phyloP scores from a whole-genome alignment of 805 yeast species.

The Cephaloascus albidus region DNA sequence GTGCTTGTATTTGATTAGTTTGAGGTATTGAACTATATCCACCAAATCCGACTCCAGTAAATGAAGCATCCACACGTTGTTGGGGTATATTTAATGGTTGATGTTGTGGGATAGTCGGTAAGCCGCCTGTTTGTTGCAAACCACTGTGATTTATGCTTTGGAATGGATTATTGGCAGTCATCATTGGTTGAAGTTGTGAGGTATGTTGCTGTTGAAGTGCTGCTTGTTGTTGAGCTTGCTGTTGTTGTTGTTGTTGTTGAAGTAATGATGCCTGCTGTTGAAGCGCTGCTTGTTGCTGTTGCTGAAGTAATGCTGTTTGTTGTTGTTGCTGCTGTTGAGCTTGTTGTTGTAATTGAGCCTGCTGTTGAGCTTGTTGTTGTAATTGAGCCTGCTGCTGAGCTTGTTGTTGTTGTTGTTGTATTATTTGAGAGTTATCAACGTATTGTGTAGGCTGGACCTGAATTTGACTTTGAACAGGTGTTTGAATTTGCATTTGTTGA shows the following conservation, averaged over 20 bases:
- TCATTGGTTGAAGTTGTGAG: background rate
- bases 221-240: background rate
- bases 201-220: conserved; percentile 5
- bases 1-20: too few relatives aligned
- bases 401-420: conserved; percentile 5
- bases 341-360: conserved; percentile 9
- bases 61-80: conserved; percentile 18
- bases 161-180: background rate
- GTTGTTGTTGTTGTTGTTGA: conserved; percentile 1
- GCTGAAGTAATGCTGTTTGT: conserved; percentile 7
- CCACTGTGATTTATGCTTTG: too few relatives aligned
- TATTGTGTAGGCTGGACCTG: conserved; percentile 6
- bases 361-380: conserved; percentile 15
- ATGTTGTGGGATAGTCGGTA: conserved; percentile 8
- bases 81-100: conserved; percentile 9
- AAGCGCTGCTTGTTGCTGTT: conserved; percentile 6
- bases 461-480: conserved; percentile 1
- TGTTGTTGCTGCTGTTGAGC: conserved; percentile 14
- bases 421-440: conserved; percentile 6
- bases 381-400: conserved; percentile 12
- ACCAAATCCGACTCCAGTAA: conserved; percentile 55
- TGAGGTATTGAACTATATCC: conserved; percentile 28
- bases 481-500: conserved; percentile 3
- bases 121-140: conserved; percentile 4
- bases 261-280: conserved; percentile 9